Evolutionary conservation across 2,329 filamentous ascomycete species (phyloP).

Genomic region (Aspergillus cejpii): DNA sequence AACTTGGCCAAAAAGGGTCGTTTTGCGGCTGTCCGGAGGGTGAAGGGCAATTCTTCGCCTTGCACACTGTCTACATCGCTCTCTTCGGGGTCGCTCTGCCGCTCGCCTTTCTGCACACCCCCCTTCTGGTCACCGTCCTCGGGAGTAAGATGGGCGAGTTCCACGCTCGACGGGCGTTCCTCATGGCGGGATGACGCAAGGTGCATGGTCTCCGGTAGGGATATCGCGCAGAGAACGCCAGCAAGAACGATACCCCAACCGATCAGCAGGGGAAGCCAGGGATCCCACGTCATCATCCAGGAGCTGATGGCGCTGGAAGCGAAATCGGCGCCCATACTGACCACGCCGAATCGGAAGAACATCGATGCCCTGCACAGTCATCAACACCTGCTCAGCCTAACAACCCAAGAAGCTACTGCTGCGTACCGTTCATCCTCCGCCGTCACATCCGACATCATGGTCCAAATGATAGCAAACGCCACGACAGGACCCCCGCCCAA

Average conservation of each 20-base stretch:
- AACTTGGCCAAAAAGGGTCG: conserved; percentile 15
- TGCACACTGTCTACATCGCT: conserved; percentile 11
- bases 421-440: conserved; percentile 42
- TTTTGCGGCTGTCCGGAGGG: background rate
- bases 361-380: conserved; percentile 28
- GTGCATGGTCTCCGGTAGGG: conserved; percentile 39
- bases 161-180: conserved; percentile 17
- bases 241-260: conserved; percentile 31
- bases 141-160: conserved; percentile 25
- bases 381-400: conserved; percentile 18
- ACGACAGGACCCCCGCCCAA: conserved; percentile 46
- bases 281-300: conserved; percentile 36
- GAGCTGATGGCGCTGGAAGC: conserved; percentile 36
- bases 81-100: conserved; percentile 14
- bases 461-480: conserved; percentile 43
- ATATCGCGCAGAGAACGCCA: conserved; percentile 29
- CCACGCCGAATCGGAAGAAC: conserved; percentile 39
- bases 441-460: conserved; percentile 48
- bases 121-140: conserved; percentile 15
- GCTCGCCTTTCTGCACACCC: conserved; percentile 12
- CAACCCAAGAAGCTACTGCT: no score
- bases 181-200: conserved; percentile 13
- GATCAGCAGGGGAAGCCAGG: conserved; percentile 37
- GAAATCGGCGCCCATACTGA: conserved; percentile 37
- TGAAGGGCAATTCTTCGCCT: conserved; percentile 14